Evolutionary conservation across 306 rosid genomes (phyloP), one percentile per base, ranked within the genome.

Genomic region (Dryas octopetala): DNA sequence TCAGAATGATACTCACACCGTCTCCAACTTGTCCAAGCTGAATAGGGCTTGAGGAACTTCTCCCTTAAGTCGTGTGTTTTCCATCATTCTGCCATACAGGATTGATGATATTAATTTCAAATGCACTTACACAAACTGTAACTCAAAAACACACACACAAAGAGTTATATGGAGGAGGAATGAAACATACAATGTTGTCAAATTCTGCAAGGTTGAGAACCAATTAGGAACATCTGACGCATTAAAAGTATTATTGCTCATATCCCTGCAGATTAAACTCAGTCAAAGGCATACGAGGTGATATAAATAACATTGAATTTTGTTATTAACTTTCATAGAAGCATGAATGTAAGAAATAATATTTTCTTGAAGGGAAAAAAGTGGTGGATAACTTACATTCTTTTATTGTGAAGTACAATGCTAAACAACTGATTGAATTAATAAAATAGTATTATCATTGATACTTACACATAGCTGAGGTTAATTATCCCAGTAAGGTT

Each of bases 131-230:
- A 12, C 23, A 2, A 4, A 49, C 51, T 12, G 16, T 4, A 32
- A 59, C 61, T 53, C 32, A 5, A n/a, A 26, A 46, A 54, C 4
- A 3, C 12, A 65, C 55, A 32, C 40, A 13, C 23, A 61, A 62
- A 74, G 9, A 8, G 2, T 7, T 53, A 4, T 23, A 26, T 13
- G 59, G 13, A 16, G 43, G 43, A 44, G 4, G 13, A 68, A 64
- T 61, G 74, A 66, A 19, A 67, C 87, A 75, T 89, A 91, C 97
- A 91, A n/a, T 60, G 95, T 85, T 41, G 86, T 87, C 73, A 91
- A 70, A 66, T 76, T 68, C 70, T 48, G 16, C 17, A 85, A 82
- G 48, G 77, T 81, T 57, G 82, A 71, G 46, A 83, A 9, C 95
- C 92, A 87, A 1, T 53, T 4, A 43, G 95, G 92, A 75, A 86